These are phyloP conservation scores for Neurospora sp. DNA, from an alignment of 2,329 filamentous ascomycete genomes.

Conservation along the genomic window DNA sequence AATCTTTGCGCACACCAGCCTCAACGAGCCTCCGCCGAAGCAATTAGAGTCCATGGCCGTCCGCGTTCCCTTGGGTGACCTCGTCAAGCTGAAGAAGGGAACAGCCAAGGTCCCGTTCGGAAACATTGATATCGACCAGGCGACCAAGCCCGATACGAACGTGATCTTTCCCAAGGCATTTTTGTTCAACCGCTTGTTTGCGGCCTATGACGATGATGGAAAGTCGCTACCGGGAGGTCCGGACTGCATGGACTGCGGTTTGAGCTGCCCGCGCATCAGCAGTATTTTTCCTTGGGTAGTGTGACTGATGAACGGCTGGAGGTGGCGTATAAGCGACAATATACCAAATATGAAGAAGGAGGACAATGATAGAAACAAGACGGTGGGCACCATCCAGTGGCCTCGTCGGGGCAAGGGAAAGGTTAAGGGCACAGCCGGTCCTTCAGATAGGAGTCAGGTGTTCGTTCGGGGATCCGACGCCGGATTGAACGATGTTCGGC, in stretches of 20 bases:
- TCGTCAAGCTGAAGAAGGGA: slow-evolving; percentile 1
- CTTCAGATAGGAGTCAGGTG: background rate
- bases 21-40: slow-evolving; percentile 5
- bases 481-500: background rate
- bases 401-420: background rate
- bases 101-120: background rate
- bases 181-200: slow-evolving; percentile 21
- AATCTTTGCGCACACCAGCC: slow-evolving; percentile 9
- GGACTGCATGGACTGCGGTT: background rate
- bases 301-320: background rate
- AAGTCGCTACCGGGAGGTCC: background rate
- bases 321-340: background rate
- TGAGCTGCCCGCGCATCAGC: background rate
- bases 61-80: slow-evolving; percentile 15
- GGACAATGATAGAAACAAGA: background rate
- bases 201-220: slow-evolving; percentile 3
- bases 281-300: background rate
- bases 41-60: slow-evolving; percentile 17
- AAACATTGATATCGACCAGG: background rate
- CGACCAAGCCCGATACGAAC: slow-evolving; percentile 8
- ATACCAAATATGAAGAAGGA: background rate
- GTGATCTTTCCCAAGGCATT: slow-evolving; percentile 22
- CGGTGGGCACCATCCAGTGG: background rate
- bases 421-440: background rate
- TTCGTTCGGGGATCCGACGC: fast-evolving